Evolutionary conservation across 768 basidiomycete genomes (phyloP).

Genomic region (Kwoniella heveanensis): DNA sequence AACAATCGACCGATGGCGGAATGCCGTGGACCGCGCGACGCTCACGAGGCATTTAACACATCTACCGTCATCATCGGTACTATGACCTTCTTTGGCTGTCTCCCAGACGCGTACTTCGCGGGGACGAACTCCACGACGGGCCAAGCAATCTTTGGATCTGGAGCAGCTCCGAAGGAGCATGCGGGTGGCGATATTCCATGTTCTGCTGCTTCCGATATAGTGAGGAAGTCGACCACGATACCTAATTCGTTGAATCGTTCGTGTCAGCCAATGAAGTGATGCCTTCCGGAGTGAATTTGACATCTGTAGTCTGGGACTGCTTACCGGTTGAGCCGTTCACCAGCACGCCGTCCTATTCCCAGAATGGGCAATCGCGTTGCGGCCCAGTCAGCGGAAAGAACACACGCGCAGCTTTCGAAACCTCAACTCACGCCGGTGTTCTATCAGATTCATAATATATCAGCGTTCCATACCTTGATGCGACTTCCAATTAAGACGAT

Average conservation of each 20-base stretch:
- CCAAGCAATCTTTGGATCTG: slow-evolving; percentile 23
- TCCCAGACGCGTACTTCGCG: slow-evolving; percentile 23
- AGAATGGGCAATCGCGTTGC: background rate
- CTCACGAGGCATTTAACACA: slow-evolving; percentile 40
- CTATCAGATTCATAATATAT: slow-evolving; percentile 4
- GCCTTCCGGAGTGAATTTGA: too few relatives aligned
- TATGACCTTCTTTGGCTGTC: slow-evolving; percentile 19
- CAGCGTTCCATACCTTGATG: too few relatives aligned
- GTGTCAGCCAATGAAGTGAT: background rate
- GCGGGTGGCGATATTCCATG: slow-evolving; percentile 20
- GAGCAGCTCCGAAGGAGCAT: slow-evolving; percentile 7
- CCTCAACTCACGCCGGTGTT: slow-evolving; percentile 37
- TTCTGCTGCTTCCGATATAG: slow-evolving; percentile 27
- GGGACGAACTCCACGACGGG: slow-evolving; percentile 40
- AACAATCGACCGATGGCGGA: background rate
- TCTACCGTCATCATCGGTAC: slow-evolving; percentile 38
- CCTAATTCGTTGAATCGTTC: slow-evolving; percentile 12
- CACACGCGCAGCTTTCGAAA: too few relatives aligned
- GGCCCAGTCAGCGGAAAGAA: slow-evolving; percentile 4
- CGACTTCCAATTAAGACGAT: too few relatives aligned
- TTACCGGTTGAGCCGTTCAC: slow-evolving; percentile 96
- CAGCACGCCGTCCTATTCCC: slow-evolving; percentile 74
- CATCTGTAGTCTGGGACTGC: too few relatives aligned
- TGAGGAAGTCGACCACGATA: slow-evolving; percentile 41
- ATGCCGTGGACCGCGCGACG: background rate